Conservation (phyloP, 2,329 filamentous ascomycete genomes). For the Beauveria pseudobassiana region DNA sequence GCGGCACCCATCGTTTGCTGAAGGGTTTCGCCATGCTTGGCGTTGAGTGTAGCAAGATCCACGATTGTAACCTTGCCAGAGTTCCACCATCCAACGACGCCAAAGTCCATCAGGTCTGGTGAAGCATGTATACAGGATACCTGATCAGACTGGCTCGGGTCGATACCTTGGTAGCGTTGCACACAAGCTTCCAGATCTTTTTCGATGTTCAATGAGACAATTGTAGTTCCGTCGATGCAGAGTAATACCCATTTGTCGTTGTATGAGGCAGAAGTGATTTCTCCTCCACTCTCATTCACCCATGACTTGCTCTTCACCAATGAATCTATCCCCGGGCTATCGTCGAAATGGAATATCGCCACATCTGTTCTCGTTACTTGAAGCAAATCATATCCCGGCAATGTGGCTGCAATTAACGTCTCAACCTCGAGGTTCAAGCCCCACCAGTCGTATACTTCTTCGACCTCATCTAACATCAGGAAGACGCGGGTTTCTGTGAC, state of each 20-base stretch:
- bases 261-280: constrained; percentile 71
- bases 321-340: constrained; percentile 43
- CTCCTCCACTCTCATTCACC: constrained; percentile 39
- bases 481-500: constrained; percentile 80
- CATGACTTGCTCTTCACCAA: constrained; percentile 55
- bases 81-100: constrained; percentile 82
- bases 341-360: constrained; percentile 54
- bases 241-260: constrained; percentile 65
- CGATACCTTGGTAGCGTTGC: constrained; percentile 56
- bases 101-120: constrained; percentile 52
- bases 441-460: constrained; percentile 73
- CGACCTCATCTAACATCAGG: constrained; percentile 68
- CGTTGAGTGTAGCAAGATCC: constrained; percentile 56
- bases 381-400: constrained; percentile 56
- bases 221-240: constrained; percentile 64
- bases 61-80: constrained; percentile 73
- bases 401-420: constrained; percentile 64
- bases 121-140: constrained; percentile 79
- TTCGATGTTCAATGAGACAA: constrained; percentile 61
- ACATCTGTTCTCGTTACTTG: constrained; percentile 66
- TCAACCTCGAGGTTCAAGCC: constrained; percentile 62
- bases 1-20: constrained; percentile 55
- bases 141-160: constrained; percentile 49
- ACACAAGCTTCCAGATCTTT: constrained; percentile 49
- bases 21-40: constrained; percentile 57